Conservation (phyloP, 768 basidiomycete species). For the Lenzites betulinus region DNA sequence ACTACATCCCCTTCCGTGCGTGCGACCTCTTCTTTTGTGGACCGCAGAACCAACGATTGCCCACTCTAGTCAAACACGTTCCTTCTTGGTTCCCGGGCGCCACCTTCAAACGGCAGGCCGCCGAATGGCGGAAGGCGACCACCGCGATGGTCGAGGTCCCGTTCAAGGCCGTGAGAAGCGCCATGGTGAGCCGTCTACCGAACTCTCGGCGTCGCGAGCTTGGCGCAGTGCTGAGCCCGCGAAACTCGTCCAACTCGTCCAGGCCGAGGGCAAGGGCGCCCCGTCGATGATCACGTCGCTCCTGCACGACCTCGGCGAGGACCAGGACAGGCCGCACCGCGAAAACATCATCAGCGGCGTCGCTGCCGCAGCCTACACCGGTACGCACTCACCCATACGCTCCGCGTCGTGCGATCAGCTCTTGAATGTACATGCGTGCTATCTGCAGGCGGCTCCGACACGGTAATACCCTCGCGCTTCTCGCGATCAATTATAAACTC, state of each 20-base stretch:
- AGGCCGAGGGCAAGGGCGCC: conserved; percentile 21
- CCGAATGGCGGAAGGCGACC: conserved; percentile 20
- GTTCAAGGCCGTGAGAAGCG: conserved; percentile 26
- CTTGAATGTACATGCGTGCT: background rate
- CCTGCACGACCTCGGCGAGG: conserved; percentile 11
- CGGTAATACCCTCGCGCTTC: conserved; percentile 10
- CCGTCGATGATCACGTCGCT: conserved; percentile 23
- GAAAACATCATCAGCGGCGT: conserved; percentile 24
- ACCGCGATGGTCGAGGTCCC: conserved; percentile 24
- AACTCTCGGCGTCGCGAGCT: background rate
- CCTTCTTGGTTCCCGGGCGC: conserved; percentile 34
- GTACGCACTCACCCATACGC: conserved; percentile 11
- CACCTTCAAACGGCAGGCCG: conserved; percentile 28
- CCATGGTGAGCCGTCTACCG: conserved; percentile 19
- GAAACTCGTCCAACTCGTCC: background rate
- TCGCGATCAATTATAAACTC: background rate
- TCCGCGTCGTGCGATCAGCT: no score
- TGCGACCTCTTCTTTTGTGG: conserved; percentile 2
- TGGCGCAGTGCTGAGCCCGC: background rate
- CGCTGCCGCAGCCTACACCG: conserved; percentile 24
- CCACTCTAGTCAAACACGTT: conserved; percentile 21
- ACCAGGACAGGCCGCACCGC: conserved; percentile 14
- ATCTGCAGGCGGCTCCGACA: conserved; percentile 24
- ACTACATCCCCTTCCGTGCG: conserved; percentile 37
- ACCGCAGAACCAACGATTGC: background rate